phyloP scores from a whole-genome alignment of 1,284 basidiomycete species.

The Tilletia walkeri region DNA sequence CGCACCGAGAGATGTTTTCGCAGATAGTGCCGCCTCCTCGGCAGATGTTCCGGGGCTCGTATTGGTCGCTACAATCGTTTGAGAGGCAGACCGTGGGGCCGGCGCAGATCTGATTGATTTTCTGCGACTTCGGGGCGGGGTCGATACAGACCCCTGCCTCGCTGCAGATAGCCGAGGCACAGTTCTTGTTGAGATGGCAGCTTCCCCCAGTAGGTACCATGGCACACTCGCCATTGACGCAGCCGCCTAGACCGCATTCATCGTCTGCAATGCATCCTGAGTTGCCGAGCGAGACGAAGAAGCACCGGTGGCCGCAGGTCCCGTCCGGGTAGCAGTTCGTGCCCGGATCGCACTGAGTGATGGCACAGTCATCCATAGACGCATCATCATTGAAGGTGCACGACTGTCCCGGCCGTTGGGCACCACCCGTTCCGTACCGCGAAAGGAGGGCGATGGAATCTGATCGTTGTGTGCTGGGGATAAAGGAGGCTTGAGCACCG shows the following conservation, averaged over 20 bases:
- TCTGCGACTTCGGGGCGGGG: neutral
- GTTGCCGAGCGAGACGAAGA: neutral
- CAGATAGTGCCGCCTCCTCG: neutral
- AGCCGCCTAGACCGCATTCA: slow-evolving; percentile 1
- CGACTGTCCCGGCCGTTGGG: neutral
- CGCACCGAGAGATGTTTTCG: slow-evolving; percentile 3
- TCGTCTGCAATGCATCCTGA: neutral
- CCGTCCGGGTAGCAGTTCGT: neutral
- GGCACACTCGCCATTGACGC: neutral
- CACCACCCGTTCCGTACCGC: neutral
- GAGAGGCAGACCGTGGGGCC: neutral
- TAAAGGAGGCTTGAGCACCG: neutral
- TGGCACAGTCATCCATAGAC: neutral
- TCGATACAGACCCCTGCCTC: neutral
- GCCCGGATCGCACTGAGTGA: neutral
- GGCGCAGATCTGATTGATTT: neutral
- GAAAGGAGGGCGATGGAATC: neutral
- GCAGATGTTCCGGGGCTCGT: slow-evolving; percentile 1
- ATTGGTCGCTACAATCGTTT: neutral
- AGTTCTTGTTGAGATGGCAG: neutral
- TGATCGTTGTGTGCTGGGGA: neutral
- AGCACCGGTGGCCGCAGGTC: neutral
- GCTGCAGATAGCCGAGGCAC: neutral
- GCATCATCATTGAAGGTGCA: neutral
- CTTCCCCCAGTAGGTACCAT: neutral